Conservation (phyloP, 805 yeast species). For the Wickerhamiella nectarea region DNA sequence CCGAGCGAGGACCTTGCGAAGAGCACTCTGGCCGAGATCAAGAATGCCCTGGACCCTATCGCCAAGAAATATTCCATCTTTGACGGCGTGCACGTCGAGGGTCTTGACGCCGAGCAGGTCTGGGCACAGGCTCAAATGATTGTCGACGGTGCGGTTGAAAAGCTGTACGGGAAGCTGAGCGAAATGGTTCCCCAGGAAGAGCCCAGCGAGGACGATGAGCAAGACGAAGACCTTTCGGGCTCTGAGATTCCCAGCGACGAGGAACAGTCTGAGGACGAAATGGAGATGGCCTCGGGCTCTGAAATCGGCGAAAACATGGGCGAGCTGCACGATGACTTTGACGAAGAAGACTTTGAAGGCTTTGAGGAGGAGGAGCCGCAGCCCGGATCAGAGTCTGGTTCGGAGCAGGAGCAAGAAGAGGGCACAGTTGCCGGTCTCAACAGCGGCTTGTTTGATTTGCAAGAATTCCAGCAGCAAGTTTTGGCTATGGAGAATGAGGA, state of each 20-base stretch:
- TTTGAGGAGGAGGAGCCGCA: constrained; percentile 22
- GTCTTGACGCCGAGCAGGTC: constrained; percentile 78
- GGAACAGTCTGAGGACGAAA: constrained; percentile 15
- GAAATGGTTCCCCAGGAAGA: constrained; percentile 23
- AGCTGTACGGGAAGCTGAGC: constrained; percentile 35
- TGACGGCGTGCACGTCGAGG: constrained; percentile 73
- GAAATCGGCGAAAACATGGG: constrained; percentile 2
- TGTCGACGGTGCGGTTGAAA: constrained; percentile 61
- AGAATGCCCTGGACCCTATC: constrained; percentile 45
- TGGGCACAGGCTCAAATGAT: constrained; percentile 88
- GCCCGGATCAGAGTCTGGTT: background rate
- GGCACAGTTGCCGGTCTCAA: constrained; percentile 37
- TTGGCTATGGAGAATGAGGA: constrained; percentile 42
- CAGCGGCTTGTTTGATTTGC: constrained; percentile 74
- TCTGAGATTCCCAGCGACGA: constrained; percentile 14
- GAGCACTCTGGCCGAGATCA: constrained; percentile 26
- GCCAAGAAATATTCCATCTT: constrained; percentile 43
- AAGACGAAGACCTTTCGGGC: constrained; percentile 13
- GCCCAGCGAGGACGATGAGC: constrained; percentile 19
- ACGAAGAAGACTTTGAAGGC: constrained; percentile 24
- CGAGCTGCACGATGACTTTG: constrained; percentile 19
- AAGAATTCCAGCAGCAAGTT: constrained; percentile 68
- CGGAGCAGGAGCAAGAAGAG: constrained; percentile 17
- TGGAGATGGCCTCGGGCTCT: constrained; percentile 16
- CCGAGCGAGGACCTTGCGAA: constrained; percentile 12